Percentiles rank a stretch among this genome's conserved stretches.
phyloP scores from a whole-genome alignment of 306 rosid species.

The Trichosanthes cucumerina region DNA sequence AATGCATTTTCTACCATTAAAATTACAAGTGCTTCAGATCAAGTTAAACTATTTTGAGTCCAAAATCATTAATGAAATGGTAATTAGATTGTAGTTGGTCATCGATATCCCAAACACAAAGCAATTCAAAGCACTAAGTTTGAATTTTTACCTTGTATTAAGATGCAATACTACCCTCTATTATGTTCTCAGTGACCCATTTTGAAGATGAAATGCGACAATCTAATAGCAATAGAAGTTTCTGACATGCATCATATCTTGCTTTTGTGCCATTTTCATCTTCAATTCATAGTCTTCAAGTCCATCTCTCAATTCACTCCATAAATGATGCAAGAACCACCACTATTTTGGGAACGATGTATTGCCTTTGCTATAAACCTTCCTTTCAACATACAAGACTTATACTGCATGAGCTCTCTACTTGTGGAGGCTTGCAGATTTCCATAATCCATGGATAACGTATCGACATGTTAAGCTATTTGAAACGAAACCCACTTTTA shows the following conservation, averaged over 20 bases:
- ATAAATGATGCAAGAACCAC: neutral
- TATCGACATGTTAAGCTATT: conserved; percentile 53
- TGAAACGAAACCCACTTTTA: conserved; percentile 56
- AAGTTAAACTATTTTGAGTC: neutral
- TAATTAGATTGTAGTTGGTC: neutral
- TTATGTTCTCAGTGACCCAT: neutral
- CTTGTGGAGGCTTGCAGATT: conserved; percentile 14
- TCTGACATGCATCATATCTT: neutral
- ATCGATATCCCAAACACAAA: too few relatives aligned
- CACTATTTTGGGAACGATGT: neutral
- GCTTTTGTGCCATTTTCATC: neutral
- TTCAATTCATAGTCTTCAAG: neutral
- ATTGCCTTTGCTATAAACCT: neutral
- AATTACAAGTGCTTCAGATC: neutral
- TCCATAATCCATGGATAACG: conserved; percentile 56
- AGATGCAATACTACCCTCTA: neutral
- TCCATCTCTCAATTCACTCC: neutral
- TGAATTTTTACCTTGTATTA: neutral
- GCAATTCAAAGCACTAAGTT: too few relatives aligned
- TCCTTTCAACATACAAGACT: neutral
- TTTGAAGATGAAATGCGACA: neutral
- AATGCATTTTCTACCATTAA: neutral
- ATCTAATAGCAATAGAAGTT: neutral
- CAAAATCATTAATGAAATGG: neutral
- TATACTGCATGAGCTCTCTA: neutral